Evolutionary conservation across 441 rosid genomes (phyloP), one percentile per base, ranked within the genome.

Genomic region (Croton laevigatus): DNA sequence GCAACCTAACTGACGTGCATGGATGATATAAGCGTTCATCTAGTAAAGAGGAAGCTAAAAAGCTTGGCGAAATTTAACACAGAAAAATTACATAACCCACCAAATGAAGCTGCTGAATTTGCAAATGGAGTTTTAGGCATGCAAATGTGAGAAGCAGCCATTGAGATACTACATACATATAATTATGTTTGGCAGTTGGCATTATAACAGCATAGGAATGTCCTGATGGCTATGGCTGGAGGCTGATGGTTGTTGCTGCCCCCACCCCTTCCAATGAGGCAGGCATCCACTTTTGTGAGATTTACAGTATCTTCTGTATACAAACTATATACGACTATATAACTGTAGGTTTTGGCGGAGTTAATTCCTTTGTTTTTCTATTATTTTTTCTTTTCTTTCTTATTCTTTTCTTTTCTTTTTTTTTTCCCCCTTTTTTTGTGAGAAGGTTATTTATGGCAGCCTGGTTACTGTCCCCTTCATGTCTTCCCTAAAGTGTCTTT

Each of bases 1-100:
- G 85, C 89, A 81, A 40, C 77, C 75, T 48, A 80, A 83, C 71
- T 81, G 77, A 81, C 78, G 59, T 76, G 51, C 51, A 65, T 3
- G 40, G 10, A 59, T 36, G 66, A 53, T 54, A 62, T 66, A 36
- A 14, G 72, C 19, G 62, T 68, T 73, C 66, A 52, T 64, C 71
- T 20, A 55, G 66, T 52, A 66, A 59, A 59, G 49, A 65, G 74
- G 75, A 62, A 66, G 72, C 62, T 68, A 68, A 59, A 75, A 65
- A 73, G 73, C 49, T 44, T 58, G 79, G 75, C 65, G 75, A 36
- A 16, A 11, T 58, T 46, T 40, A 53, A 52, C 44, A 42, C 13
- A 27, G 59, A 52, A 11, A 65, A 63, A 61, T 52, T 34, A 61
- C 77, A 22, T 5, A 22, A 38, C n/a, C 73, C 55, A 71, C 42